Evolutionary conservation across 73 alveolate species (phyloP).

Genomic region (Paraurostyla sp.): DNA sequence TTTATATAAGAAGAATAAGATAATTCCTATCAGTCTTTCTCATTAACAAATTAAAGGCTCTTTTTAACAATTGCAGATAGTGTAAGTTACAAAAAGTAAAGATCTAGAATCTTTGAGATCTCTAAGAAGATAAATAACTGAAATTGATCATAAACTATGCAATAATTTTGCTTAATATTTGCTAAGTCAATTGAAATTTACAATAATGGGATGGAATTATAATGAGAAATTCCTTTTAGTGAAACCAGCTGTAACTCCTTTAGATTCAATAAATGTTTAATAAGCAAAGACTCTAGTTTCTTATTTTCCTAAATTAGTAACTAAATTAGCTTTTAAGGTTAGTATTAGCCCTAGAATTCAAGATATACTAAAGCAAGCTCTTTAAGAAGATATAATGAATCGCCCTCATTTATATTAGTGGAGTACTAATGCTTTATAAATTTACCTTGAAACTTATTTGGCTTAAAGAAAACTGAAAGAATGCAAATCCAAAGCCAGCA

Average conservation of each 20-base stretch:
- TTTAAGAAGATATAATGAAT: slow-evolving; percentile 31
- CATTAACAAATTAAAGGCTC: too few relatives aligned
- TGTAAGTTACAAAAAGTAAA: too few relatives aligned
- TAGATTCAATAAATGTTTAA: not conserved
- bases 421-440: slow-evolving; percentile 28
- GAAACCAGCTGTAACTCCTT: not conserved
- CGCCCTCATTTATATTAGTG: slow-evolving; percentile 13
- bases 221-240: slow-evolving; percentile 24
- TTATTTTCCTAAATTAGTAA: slow-evolving; percentile 4
- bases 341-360: slow-evolving; percentile 8
- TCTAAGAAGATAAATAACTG: too few relatives aligned
- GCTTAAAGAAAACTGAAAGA: not conserved
- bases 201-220: slow-evolving; percentile 43
- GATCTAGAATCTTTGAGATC: too few relatives aligned
- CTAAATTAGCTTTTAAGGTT: not conserved
- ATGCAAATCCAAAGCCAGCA: not conserved
- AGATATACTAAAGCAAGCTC: slow-evolving; percentile 4
- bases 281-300: slow-evolving; percentile 8
- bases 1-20: too few relatives aligned
- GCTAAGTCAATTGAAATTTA: not conserved
- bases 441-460: slow-evolving; percentile 25
- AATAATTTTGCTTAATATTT: not conserved
- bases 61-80: too few relatives aligned
- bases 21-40: too few relatives aligned
- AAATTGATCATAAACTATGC: not conserved